Evolutionary conservation across 441 rosid genomes (phyloP).

Genomic region (Daphne laureola): DNA sequence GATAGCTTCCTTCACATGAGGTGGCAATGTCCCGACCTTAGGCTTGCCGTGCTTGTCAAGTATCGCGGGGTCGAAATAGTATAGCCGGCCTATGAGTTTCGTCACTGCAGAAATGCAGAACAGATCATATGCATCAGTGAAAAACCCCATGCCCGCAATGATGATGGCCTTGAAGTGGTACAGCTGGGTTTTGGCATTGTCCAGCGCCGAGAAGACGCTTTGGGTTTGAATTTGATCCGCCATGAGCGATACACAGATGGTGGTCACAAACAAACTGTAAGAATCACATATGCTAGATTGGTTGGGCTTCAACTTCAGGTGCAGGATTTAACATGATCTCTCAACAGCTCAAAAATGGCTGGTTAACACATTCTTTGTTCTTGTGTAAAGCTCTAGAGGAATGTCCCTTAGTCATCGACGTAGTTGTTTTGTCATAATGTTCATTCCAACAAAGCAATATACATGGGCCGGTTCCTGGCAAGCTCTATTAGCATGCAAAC

Average conservation of each 20-base stretch:
- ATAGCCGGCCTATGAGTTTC: constrained; percentile 39
- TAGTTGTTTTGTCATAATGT: too few species aligned
- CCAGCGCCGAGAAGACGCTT: constrained; percentile 33
- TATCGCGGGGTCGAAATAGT: constrained; percentile 27
- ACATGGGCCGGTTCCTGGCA: too few species aligned
- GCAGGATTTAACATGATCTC: constrained; percentile 6
- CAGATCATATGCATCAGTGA: constrained; percentile 57
- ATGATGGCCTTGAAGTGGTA: constrained; percentile 57
- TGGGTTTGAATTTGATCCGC: constrained; percentile 21
- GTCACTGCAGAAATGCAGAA: constrained; percentile 48
- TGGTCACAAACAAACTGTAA: constrained; percentile 4
- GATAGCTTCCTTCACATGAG: constrained; percentile 26
- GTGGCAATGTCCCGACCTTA: constrained; percentile 33
- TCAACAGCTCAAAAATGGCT: not conserved
- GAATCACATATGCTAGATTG: not conserved
- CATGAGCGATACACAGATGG: constrained; percentile 14
- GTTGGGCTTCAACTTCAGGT: not conserved
- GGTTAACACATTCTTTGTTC: not conserved
- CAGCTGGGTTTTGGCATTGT: constrained; percentile 44
- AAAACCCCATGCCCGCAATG: constrained; percentile 58
- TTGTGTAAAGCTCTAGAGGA: not conserved
- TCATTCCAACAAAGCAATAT: too few species aligned
- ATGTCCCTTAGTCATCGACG: constrained; percentile 14
- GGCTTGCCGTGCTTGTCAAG: not conserved
- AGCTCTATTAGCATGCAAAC: too few species aligned